phyloP scores from a whole-genome alignment of 371 early-diverging fungal genomes.

The Furculomyces boomerangus region DNA sequence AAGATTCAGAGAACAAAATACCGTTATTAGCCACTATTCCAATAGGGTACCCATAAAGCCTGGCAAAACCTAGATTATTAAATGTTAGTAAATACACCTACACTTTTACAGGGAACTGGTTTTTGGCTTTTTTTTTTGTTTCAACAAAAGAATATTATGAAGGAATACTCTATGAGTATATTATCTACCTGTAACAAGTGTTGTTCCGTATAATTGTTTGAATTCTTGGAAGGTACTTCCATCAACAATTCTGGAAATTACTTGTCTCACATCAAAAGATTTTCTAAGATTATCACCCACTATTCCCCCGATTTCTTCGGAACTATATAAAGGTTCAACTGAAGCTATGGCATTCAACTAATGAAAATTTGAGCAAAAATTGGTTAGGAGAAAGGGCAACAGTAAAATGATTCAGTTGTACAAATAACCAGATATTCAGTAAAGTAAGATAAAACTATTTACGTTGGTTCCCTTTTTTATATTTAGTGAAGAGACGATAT shows the following conservation, averaged over 20 bases:
- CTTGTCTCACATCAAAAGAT: constrained; percentile 81
- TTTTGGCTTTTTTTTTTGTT: too few species aligned
- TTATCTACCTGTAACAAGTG: constrained; percentile 56
- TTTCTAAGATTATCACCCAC: constrained; percentile 85
- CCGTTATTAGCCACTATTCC: constrained; percentile 98
- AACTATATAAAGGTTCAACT: constrained; percentile 71
- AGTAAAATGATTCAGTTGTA: background rate
- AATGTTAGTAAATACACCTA: background rate
- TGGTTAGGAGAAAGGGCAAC: background rate
- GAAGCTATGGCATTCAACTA: constrained; percentile 29
- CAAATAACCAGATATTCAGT: background rate
- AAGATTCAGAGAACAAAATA: constrained; percentile 87
- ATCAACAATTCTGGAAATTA: constrained; percentile 93
- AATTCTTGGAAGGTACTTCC: constrained; percentile 88
- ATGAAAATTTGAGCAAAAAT: background rate
- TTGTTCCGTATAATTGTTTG: constrained; percentile 84
- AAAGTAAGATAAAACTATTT: background rate
- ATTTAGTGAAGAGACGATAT: constrained; percentile 73
- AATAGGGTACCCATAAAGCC: constrained; percentile 81
- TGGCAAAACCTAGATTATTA: constrained; percentile 47
- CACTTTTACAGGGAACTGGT: background rate
- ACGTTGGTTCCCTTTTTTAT: constrained; percentile 29
- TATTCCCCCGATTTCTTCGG: constrained; percentile 82
- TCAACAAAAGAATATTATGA: too few species aligned
- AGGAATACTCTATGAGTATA: background rate